A percentile compares a stretch with the other conserved stretches of the same genome.
phyloP scores from a whole-genome alignment of 2,329 filamentous ascomycete genomes.

The Chaetomium strumarium region DNA sequence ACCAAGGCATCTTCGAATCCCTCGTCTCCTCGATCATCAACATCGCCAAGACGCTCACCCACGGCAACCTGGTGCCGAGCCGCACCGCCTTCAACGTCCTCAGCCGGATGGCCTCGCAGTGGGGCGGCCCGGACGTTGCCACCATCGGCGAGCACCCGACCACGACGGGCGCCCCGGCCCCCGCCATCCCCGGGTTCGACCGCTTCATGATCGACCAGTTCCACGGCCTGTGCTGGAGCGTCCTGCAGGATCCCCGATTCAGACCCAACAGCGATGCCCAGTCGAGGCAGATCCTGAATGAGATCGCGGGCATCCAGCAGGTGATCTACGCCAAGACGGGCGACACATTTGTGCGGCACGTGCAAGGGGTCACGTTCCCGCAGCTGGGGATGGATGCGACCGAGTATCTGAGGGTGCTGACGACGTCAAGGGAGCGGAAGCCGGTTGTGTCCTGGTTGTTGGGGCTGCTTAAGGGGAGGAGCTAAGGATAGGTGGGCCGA shows the following conservation, averaged over 20 bases:
- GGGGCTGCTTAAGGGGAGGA: slow-evolving; percentile 46
- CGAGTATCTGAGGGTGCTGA: slow-evolving; percentile 54
- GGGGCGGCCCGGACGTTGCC: slow-evolving; percentile 79
- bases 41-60: slow-evolving; percentile 68
- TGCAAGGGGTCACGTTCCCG: slow-evolving; percentile 59
- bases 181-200: slow-evolving; percentile 79
- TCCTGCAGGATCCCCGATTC: slow-evolving; percentile 74
- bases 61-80: slow-evolving; percentile 54
- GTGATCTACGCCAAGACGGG: slow-evolving; percentile 88
- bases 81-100: slow-evolving; percentile 77
- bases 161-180: slow-evolving; percentile 45
- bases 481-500: slow-evolving; percentile 13
- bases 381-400: slow-evolving; percentile 57
- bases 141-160: slow-evolving; percentile 48
- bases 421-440: slow-evolving; percentile 54
- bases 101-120: slow-evolving; percentile 74
- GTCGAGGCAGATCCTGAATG: slow-evolving; percentile 77
- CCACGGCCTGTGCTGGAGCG: slow-evolving; percentile 83
- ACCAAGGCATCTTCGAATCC: slow-evolving; percentile 85
- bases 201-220: slow-evolving; percentile 85
- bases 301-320: slow-evolving; percentile 83
- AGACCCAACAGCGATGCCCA: slow-evolving; percentile 76
- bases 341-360: slow-evolving; percentile 65
- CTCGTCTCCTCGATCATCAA: slow-evolving; percentile 80
- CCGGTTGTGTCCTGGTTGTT: slow-evolving; percentile 60